Evolutionary conservation across 2,329 filamentous ascomycete genomes (phyloP).

Genomic region (Lojkania enalia): DNA sequence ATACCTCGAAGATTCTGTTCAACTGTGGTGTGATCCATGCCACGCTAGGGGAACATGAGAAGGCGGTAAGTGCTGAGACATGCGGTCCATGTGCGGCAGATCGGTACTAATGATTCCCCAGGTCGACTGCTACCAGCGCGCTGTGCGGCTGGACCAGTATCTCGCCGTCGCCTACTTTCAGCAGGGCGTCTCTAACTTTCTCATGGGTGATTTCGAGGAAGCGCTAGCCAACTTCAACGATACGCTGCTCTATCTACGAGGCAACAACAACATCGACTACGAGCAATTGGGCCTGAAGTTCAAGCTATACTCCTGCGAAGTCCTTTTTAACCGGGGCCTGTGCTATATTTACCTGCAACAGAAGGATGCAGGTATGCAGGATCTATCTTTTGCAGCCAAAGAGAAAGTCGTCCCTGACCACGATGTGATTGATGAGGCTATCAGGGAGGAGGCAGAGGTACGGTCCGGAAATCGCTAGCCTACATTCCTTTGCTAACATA

Average conservation of each 20-base stretch:
- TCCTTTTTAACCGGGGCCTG: conserved; percentile 93
- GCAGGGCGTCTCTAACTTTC: conserved; percentile 96
- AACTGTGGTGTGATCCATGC: conserved; percentile 98
- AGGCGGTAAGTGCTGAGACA: conserved; percentile 68
- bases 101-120: conserved; percentile 46
- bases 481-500: conserved; percentile 29
- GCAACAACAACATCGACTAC: conserved; percentile 97
- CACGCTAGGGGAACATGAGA: conserved; percentile 91
- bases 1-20: conserved; percentile 98
- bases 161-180: conserved; percentile 98
- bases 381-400: conserved; percentile 86
- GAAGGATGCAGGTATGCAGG: conserved; percentile 85
- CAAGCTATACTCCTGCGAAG: conserved; percentile 96
- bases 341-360: conserved; percentile 98
- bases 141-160: conserved; percentile 88
- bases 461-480: not conserved
- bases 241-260: conserved; percentile 88
- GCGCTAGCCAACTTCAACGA: conserved; percentile 99
- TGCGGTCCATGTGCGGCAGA: conserved; percentile 3
- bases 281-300: conserved; percentile 93
- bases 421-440: conserved; percentile 97
- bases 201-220: conserved; percentile 96
- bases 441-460: conserved; percentile 89
- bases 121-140: conserved; percentile 94
- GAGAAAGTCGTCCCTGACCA: conserved; percentile 97